These are phyloP conservation scores for Coemansia brasiliensis DNA, from an alignment of 192 early-diverging fungal species.

Conservation along the genomic window DNA sequence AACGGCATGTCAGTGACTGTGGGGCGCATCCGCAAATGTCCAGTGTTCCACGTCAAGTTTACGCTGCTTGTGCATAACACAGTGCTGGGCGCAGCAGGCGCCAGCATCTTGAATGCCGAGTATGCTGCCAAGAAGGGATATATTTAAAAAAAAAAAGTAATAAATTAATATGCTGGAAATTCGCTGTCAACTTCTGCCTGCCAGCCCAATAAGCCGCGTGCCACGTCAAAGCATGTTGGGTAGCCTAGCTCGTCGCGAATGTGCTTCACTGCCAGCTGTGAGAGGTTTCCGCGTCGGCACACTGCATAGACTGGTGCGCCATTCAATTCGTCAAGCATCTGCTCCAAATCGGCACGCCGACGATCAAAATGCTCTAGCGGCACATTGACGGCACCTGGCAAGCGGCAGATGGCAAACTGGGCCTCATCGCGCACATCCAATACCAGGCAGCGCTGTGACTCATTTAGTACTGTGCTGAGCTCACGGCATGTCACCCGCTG, in stretches of 20 bases:
- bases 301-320: slow-evolving; percentile 72
- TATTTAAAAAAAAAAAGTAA: slow-evolving; percentile 3
- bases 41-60: slow-evolving; percentile 90
- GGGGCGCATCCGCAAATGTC: slow-evolving; percentile 82
- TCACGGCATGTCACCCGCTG: slow-evolving; percentile 56
- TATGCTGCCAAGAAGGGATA: slow-evolving; percentile 82
- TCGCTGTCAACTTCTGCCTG: slow-evolving; percentile 65
- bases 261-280: slow-evolving; percentile 79
- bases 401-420: slow-evolving; percentile 79
- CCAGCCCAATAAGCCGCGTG: slow-evolving; percentile 82
- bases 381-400: slow-evolving; percentile 70
- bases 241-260: slow-evolving; percentile 68
- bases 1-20: slow-evolving; percentile 91
- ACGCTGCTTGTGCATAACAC: slow-evolving; percentile 93
- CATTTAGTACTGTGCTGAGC: slow-evolving; percentile 53
- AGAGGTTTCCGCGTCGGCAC: slow-evolving; percentile 89
- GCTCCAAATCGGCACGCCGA: slow-evolving; percentile 29
- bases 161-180: slow-evolving; percentile 79
- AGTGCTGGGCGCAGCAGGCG: slow-evolving; percentile 92
- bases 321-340: slow-evolving; percentile 34
- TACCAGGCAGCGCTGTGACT: slow-evolving; percentile 60
- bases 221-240: slow-evolving; percentile 70
- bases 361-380: slow-evolving; percentile 45
- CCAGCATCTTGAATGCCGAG: slow-evolving; percentile 92
- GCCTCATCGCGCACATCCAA: slow-evolving; percentile 88